Evolutionary conservation across 2,329 filamentous ascomycete species (phyloP).

Genomic region (Xylariaceae sp.): DNA sequence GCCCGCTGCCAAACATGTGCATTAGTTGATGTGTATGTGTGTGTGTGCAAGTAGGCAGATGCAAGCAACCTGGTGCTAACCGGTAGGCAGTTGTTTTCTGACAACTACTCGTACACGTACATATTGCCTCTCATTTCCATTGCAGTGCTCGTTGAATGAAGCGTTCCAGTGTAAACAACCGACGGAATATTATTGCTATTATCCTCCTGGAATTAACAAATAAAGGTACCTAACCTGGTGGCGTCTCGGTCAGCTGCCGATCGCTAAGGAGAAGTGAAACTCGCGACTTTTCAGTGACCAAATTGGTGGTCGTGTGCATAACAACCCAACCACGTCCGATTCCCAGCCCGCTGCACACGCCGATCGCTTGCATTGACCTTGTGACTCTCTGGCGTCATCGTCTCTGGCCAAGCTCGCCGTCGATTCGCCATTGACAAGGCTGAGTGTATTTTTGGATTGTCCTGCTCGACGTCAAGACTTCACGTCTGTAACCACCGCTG

Average conservation of each 20-base stretch:
- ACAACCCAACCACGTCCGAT: constrained; percentile 2
- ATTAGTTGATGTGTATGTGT: neutral
- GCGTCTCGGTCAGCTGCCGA: neutral
- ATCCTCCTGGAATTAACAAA: neutral
- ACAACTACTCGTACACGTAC: too few species aligned
- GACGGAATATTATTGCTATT: too few species aligned
- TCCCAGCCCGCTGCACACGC: neutral
- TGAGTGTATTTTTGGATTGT: neutral
- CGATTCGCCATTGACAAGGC: neutral
- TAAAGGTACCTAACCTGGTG: neutral
- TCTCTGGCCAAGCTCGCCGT: constrained; percentile 12
- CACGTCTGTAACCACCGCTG: neutral
- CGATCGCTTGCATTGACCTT: constrained; percentile 6
- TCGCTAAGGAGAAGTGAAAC: neutral
- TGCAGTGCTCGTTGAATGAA: too few species aligned
- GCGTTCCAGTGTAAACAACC: too few species aligned
- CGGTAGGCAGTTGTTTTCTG: neutral
- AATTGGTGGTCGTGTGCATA: neutral
- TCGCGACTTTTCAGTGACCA: neutral
- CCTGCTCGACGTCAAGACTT: neutral
- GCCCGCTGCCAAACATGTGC: constrained; percentile 2
- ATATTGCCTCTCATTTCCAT: too few species aligned
- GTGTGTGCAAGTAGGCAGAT: neutral
- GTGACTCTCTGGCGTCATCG: constrained; percentile 3
- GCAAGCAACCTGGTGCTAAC: neutral